A percentile compares a stretch with the other conserved stretches of the same genome.
These are phyloP conservation scores for Globisporangium spinosum DNA, from an alignment of 352 stramenopile genomes.

Conservation along the genomic window DNA sequence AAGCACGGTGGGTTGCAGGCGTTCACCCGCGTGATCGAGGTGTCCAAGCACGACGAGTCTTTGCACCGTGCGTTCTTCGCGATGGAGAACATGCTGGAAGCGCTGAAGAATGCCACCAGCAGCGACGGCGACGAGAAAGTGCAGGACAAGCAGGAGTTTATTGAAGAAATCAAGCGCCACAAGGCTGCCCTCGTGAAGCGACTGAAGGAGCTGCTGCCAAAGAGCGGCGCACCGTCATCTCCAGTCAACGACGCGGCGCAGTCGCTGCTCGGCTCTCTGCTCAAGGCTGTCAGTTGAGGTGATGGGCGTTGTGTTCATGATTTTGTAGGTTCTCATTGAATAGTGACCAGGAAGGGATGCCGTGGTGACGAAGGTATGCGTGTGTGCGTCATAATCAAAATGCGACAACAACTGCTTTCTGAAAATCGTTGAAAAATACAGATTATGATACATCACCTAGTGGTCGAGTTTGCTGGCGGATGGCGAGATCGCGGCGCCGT, in stretches of 20 bases:
- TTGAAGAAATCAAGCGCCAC: conserved; percentile 35
- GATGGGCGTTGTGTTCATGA: background rate
- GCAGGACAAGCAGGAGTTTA: conserved; percentile 45
- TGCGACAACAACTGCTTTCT: background rate
- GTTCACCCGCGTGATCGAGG: conserved; percentile 50
- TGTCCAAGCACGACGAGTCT: conserved; percentile 57
- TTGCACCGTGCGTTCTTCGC: conserved; percentile 73
- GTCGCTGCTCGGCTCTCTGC: conserved; percentile 44
- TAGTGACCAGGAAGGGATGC: background rate
- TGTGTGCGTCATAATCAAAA: background rate
- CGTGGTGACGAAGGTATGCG: background rate
- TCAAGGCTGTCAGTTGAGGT: conserved; percentile 18
- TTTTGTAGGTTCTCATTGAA: background rate
- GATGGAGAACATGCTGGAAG: conserved; percentile 70
- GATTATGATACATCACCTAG: conserved; percentile 22
- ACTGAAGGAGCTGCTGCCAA: conserved; percentile 29
- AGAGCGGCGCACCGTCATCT: conserved; percentile 20
- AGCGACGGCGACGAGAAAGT: conserved; percentile 25
- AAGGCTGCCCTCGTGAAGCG: conserved; percentile 30
- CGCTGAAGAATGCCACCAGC: conserved; percentile 19
- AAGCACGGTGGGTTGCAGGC: conserved; percentile 60
- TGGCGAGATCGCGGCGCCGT: conserved; percentile 77
- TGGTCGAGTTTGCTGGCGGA: conserved; percentile 70
- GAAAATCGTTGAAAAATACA: background rate
- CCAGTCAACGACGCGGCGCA: conserved; percentile 47